Evolutionary conservation across 495 filamentous ascomycete species (phyloP), one percentile per base, ranked within the genome.

Genomic region (Xylaria scruposa): DNA sequence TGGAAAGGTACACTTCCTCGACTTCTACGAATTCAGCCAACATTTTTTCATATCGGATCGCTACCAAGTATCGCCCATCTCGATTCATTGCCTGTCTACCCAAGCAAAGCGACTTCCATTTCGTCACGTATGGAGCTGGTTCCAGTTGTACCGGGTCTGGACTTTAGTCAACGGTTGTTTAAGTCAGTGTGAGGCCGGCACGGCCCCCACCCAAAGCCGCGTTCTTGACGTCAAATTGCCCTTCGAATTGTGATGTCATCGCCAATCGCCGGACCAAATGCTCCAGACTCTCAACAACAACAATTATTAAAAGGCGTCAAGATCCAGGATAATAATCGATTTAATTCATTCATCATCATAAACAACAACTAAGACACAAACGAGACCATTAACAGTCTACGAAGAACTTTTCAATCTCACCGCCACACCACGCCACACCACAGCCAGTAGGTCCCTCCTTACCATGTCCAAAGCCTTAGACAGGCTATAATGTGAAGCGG

Each of bases 221-320:
- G 12, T 29, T 59, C 5, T 70, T 70, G 68, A 70, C 68, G 68
- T 70, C 68, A 70, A 36, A 12, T 10, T 51, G 40, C 21, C 29
- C 51, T 40, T 62, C 58, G 21, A 51, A 40, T n/a, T 49, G 29
- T 70, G 62, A 74, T 54, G 62, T 67, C 61, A 70, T 53, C 3
- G 29, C 19, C 38, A 12, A 51, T 21, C 3, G 51, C n/a, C 60
- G 29, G 36, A 38, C 19, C 66, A 73, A 73, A 33, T 69, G 73
- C 75, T 73, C 54, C 70, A 69, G 36, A 12, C 19, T 21, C 36
- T 31, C n/a, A 17, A 33, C 6, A 49, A 64, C 21, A 54, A 58
- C 69, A 24, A 51, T 7, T 71, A 71, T 71, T 71, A 58, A 71
- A 65, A 36, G 31, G 38, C n/a, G 31, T 47, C n/a, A 24, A 71